Base-by-base conservation (phyloP, 2,329 filamentous ascomycete genomes). In the Rhynchosporium graminicola region DNA sequence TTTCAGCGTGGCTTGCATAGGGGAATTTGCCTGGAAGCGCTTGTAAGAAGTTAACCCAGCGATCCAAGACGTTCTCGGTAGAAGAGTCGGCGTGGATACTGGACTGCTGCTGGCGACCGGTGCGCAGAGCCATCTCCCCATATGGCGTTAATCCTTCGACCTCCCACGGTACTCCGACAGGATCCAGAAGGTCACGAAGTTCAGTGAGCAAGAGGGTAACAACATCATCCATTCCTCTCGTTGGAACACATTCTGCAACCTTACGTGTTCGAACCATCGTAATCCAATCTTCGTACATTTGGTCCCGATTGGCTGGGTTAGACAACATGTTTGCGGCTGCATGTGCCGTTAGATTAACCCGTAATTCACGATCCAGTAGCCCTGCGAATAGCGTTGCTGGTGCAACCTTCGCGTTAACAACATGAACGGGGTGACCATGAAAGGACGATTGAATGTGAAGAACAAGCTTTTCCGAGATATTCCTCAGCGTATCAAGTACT, bases 221-320 rank as follows among this genome's bases (percentile, higher is more conserved):
- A 26, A 88, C 79, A 64, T 89, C 86, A 68, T 88, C 86, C 85
- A 88, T 88, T 10, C 80, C 86, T 54, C 80, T 78, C 3, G 83
- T 83, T 0, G 86, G 86, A 5, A 89, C 80, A 63, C 81, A 84
- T 70, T 89, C 85, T 0, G 85, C 84, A 62, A 88, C 77, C 72
- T 88, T 88, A 52, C 85, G 82, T 9, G 84, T 78, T 31, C 83
- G 80, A 36, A 88, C 84, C 77, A 84, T 83, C 2, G 80, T 86
- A 46, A 92, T 87, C 87, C 93, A 97, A 73, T 99, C 95, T 57
- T 89, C 81, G 80, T 95, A 97, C 95, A 99, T 98, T 72, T 95
- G 90, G 68, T 95, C 92, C 60, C 95, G 87, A 74, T 96, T 96
- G 51, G 91, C 90, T 20, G 92, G 87, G 71, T 94, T 91, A 7